phyloP scores from a whole-genome alignment of 2,329 filamentous ascomycete species.

The Fusarium irregulare region DNA sequence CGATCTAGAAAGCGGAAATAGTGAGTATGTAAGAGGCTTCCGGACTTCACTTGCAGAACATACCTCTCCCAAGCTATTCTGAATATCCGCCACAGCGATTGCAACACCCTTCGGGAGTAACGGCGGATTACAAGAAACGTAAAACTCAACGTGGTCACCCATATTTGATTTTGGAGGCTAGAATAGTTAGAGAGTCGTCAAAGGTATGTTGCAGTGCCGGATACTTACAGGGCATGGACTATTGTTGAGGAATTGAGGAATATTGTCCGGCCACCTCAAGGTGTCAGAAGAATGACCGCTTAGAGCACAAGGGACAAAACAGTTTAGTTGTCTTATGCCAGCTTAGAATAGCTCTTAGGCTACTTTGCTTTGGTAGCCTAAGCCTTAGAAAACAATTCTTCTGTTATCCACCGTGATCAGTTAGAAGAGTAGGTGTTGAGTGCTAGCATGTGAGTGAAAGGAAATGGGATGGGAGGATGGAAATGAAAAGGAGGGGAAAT shows the following conservation, averaged over 20 bases:
- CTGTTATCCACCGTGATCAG: too few species aligned
- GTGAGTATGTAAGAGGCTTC: neutral
- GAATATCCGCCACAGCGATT: constrained; percentile 35
- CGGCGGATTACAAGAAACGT: constrained; percentile 51
- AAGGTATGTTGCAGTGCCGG: neutral
- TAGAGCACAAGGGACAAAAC: too few species aligned
- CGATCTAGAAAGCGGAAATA: constrained; percentile 2
- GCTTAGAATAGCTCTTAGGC: too few species aligned
- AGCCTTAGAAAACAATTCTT: too few species aligned
- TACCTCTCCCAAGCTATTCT: constrained; percentile 22
- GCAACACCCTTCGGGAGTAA: constrained; percentile 48
- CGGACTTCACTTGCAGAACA: neutral
- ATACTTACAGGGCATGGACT: neutral
- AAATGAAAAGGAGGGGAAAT: neutral
- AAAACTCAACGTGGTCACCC: constrained; percentile 48
- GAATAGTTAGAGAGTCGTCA: neutral
- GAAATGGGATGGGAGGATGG: too few species aligned
- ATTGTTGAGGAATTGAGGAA: constrained; percentile 19
- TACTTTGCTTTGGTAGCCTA: too few species aligned
- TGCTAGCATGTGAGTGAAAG: too few species aligned
- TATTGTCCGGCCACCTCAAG: neutral
- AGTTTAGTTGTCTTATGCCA: too few species aligned
- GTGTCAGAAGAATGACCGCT: too few species aligned
- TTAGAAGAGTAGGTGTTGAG: too few species aligned
- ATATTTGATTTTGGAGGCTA: constrained; percentile 6